A percentile compares a stretch with the other conserved stretches of the same genome.
phyloP scores from a whole-genome alignment of 495 filamentous ascomycete genomes.

The Lepidopterella palustris region DNA sequence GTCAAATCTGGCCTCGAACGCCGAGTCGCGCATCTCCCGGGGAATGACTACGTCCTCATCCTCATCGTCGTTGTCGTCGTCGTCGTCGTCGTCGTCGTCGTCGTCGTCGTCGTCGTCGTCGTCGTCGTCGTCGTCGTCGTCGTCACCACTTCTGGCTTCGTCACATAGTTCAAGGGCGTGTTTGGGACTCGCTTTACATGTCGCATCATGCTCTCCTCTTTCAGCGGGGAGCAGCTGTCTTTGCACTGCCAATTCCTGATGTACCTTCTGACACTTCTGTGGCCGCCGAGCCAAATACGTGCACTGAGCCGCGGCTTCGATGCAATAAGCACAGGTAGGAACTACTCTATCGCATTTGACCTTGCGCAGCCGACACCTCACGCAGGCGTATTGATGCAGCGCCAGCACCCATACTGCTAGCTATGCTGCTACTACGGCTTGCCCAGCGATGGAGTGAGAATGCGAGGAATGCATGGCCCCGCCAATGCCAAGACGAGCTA shows the following conservation, averaged over 20 bases:
- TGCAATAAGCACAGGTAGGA: not conserved
- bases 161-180: not conserved
- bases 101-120: too few relatives aligned
- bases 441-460: too few relatives aligned
- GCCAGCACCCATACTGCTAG: too few relatives aligned
- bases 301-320: not conserved
- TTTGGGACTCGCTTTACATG: not conserved
- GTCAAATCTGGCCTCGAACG: not conserved
- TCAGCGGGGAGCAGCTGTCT: not conserved
- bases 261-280: conserved; percentile 2
- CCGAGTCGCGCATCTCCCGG: conserved; percentile 2
- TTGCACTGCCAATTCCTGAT: not conserved
- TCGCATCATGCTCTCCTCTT: not conserved
- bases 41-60: conserved; percentile 7
- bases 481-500: too few relatives aligned
- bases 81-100: too few relatives aligned
- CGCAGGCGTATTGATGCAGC: conserved; percentile 7
- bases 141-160: too few relatives aligned
- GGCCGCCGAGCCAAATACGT: conserved; percentile 2
- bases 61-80: conserved; percentile 1
- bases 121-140: too few relatives aligned
- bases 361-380: conserved; percentile 1
- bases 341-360: conserved; percentile 10
- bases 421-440: too few relatives aligned
- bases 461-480: too few relatives aligned